Evolutionary conservation across 371 early-diverging fungal genomes (phyloP).

Genomic region (Mucor piriformis): DNA sequence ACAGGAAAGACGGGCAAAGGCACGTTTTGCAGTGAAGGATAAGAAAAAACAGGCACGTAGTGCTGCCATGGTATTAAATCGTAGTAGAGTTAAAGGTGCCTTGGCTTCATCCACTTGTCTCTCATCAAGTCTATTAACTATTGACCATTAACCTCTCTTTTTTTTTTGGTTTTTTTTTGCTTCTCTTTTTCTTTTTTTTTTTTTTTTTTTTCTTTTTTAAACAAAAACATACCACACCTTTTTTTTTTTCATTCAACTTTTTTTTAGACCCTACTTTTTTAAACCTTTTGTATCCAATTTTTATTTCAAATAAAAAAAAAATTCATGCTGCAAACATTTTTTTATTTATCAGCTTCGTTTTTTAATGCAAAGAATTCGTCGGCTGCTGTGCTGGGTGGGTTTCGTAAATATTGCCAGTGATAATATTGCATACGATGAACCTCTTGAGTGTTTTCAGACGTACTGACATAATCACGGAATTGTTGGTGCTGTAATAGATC

Average conservation of each 20-base stretch:
- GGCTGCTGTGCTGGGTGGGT: slow-evolving; percentile 24
- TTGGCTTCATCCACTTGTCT: slow-evolving; percentile 6
- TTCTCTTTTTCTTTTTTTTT: neutral
- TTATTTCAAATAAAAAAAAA: neutral
- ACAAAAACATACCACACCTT: neutral
- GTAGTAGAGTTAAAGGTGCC: slow-evolving; percentile 9
- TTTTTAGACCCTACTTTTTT: neutral
- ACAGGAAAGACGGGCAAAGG: slow-evolving; percentile 27
- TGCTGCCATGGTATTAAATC: slow-evolving; percentile 5
- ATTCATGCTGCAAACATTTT: neutral
- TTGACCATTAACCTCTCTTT: slow-evolving; percentile 1
- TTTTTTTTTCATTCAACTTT: neutral
- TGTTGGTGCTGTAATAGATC: slow-evolving; percentile 78
- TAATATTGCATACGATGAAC: slow-evolving; percentile 86
- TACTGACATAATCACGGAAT: slow-evolving; percentile 79
- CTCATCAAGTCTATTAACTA: slow-evolving; percentile 5
- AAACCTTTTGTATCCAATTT: neutral
- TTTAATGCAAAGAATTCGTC: slow-evolving; percentile 8
- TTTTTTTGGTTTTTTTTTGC: slow-evolving; percentile 3
- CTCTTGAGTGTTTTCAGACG: slow-evolving; percentile 73
- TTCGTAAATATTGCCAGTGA: slow-evolving; percentile 80
- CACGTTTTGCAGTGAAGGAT: slow-evolving; percentile 21
- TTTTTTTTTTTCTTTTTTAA: neutral
- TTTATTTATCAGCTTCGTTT: slow-evolving; percentile 12
- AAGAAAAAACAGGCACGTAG: slow-evolving; percentile 24